Conservation (phyloP, 805 yeast species). For the Candida argentea region DNA sequence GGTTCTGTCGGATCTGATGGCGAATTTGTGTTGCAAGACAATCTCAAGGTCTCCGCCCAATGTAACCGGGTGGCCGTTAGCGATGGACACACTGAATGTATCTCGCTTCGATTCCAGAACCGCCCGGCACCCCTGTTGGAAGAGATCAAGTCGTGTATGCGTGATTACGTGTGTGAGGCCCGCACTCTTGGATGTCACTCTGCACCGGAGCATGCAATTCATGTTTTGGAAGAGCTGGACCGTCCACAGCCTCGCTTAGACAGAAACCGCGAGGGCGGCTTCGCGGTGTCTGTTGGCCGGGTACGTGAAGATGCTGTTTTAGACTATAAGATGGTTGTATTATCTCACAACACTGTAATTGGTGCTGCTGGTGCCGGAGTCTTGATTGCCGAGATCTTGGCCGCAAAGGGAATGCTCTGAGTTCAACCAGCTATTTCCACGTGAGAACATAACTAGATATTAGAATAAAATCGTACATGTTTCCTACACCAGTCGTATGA, state of each 20-base stretch:
- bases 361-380: constrained; percentile 99
- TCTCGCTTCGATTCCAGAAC: constrained; percentile 72
- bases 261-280: constrained; percentile 90
- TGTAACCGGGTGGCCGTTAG: constrained; percentile 95
- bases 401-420: constrained; percentile 37
- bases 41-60: constrained; percentile 85
- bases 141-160: constrained; percentile 58
- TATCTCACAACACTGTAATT: constrained; percentile 92
- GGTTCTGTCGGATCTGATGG: constrained; percentile 51
- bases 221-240: constrained; percentile 81
- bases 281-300: constrained; percentile 91
- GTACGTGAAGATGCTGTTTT: constrained; percentile 87
- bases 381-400: constrained; percentile 83
- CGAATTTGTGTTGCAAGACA: constrained; percentile 52
- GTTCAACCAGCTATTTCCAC: not conserved
- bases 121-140: constrained; percentile 81
- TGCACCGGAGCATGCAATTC: constrained; percentile 89
- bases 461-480: no score
- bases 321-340: constrained; percentile 93
- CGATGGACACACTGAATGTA: constrained; percentile 97
- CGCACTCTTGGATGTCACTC: constrained; percentile 70
- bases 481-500: no score
- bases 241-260: constrained; percentile 98
- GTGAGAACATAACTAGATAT: not conserved
- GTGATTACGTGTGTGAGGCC: constrained; percentile 79